phyloP scores from a whole-genome alignment of 1,284 basidiomycete genomes.

The Tilletia caries region DNA sequence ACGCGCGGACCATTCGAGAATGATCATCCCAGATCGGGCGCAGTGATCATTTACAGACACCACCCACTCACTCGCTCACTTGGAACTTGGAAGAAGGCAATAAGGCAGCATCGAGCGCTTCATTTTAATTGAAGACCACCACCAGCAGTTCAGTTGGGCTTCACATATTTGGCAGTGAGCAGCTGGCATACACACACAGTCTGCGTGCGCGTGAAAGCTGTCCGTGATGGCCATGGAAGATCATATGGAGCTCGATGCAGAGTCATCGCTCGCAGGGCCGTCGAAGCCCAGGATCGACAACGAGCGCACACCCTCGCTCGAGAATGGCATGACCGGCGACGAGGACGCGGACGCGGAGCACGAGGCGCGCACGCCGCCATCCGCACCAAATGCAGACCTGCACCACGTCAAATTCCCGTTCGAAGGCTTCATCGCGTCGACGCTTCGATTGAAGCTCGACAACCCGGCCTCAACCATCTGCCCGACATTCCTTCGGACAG shows the following conservation, averaged over 20 bases:
- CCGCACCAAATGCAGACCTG: constrained; percentile 63
- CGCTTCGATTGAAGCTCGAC: constrained; percentile 84
- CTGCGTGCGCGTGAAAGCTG: no score
- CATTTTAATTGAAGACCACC: no score
- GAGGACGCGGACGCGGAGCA: background rate
- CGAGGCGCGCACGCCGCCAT: background rate
- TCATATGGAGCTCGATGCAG: background rate
- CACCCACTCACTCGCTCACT: no score
- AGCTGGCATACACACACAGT: no score
- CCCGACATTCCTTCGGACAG: constrained; percentile 28
- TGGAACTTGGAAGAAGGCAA: no score
- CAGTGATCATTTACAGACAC: no score
- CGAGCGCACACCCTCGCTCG: background rate
- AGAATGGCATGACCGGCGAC: background rate
- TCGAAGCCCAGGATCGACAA: background rate
- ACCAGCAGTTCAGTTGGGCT: no score
- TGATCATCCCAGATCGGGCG: no score
- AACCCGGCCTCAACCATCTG: constrained; percentile 64
- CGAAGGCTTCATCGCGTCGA: constrained; percentile 77
- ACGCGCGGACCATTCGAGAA: no score
- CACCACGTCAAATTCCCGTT: constrained; percentile 85
- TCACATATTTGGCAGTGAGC: no score
- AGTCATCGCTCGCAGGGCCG: background rate
- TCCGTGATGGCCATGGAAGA: background rate
- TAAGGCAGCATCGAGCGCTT: no score